phyloP scores from a whole-genome alignment of 306 rosid species.

The Macrotyloma uniflorum region DNA sequence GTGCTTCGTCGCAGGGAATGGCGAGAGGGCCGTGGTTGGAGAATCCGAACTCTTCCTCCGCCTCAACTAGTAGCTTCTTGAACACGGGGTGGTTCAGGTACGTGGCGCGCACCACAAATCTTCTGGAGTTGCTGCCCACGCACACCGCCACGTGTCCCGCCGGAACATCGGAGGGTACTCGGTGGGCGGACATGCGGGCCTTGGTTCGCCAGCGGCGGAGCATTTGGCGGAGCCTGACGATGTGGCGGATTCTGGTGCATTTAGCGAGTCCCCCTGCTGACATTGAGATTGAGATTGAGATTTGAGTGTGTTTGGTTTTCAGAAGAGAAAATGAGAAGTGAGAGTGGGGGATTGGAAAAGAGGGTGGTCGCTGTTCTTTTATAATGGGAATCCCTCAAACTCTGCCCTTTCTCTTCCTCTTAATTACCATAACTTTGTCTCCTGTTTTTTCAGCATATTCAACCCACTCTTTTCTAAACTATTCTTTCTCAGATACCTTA shows the following conservation, averaged over 20 bases:
- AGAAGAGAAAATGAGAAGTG: no score
- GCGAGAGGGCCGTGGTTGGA: slow-evolving; percentile 65
- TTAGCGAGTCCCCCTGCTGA: slow-evolving; percentile 63
- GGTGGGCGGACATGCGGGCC: slow-evolving; percentile 62
- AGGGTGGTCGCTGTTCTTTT: background rate
- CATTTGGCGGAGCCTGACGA: slow-evolving; percentile 80
- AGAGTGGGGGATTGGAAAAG: background rate
- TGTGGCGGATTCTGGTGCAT: slow-evolving; percentile 90
- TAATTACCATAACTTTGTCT: background rate
- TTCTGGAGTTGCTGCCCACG: slow-evolving; percentile 62
- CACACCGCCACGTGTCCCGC: slow-evolving; percentile 91
- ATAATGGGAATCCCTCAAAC: no score
- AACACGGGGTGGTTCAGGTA: slow-evolving; percentile 89
- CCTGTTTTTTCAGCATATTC: no score
- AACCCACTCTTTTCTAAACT: no score
- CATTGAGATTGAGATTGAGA: slow-evolving; percentile 38
- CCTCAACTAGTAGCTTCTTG: slow-evolving; percentile 66
- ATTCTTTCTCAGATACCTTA: no score
- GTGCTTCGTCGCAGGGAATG: slow-evolving; percentile 84
- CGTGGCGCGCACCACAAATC: slow-evolving; percentile 76
- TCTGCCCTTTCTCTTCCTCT: background rate
- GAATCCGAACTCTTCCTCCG: slow-evolving; percentile 90
- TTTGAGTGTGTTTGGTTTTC: no score
- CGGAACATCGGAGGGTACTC: slow-evolving; percentile 78
- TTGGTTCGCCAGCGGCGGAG: slow-evolving; percentile 80